Evolutionary conservation across 228 moss, liverwort and hornwort genomes (phyloP), one percentile per base, ranked within the genome.

Genomic region (Sphagnum magellanicum): DNA sequence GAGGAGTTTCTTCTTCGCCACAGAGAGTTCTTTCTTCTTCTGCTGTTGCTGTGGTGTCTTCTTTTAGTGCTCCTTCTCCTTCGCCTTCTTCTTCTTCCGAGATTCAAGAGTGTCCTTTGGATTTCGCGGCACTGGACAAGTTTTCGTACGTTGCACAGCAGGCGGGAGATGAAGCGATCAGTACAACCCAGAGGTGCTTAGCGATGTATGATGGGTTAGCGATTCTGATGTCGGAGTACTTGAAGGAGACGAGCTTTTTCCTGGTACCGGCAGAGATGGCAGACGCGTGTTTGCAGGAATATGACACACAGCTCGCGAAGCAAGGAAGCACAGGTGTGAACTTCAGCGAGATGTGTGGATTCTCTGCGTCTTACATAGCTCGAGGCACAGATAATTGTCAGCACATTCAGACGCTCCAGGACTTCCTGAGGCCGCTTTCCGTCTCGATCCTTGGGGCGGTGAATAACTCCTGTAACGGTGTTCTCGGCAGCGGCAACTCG

Each of bases 381-480:
- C 73, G 77, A n/a, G 73, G 73, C 13, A 50, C 69, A 0, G 69
- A 73, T 13, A 77, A 73, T 10, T 77, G 77, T 60, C 73, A 70
- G 66, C 65, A 50, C 13, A 73, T 77, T 32, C 53, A 61, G 13
- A 77, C 77, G 5, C 32, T 52, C 8, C 73, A 64, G 61, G 73
- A 73, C 64, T 77, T 69, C 8, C 59, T 59, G 8, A 65, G 48
- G 12, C 51, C 66, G 6, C 59, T 6, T 17, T n/a, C 50, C 53
- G 6, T 50, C 16, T 13, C 52, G 8, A 52, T 6, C 6, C 12
- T n/a, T 0, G 49, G 10, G 5, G 17, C 67, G 16, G 53, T 5
- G 50, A n/a, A 59, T 8, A 49, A 48, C 9, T 16, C 69, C 51
- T 69, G 69, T 15, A 69, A 60, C 50, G 73, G 65, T 11, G 77